phyloP scores from a whole-genome alignment of 768 basidiomycete genomes.

The Lyophyllum semitale region DNA sequence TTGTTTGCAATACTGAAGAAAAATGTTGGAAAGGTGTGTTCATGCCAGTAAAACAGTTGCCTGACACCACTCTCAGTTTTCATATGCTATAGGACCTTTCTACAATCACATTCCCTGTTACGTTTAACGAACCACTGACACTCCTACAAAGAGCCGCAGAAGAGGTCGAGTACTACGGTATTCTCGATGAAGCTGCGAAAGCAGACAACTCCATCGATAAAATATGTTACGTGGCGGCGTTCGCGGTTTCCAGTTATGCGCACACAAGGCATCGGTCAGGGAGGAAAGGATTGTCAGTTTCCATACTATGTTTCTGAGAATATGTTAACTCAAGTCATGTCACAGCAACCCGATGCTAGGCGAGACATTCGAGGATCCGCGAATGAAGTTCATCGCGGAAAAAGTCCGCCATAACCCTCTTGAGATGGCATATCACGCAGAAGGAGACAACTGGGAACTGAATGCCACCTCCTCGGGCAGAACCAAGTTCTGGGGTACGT shows the following conservation, averaged over 20 bases:
- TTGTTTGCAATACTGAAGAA: slow-evolving; percentile 83
- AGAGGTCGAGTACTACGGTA: slow-evolving; percentile 75
- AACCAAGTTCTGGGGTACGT: slow-evolving; percentile 89
- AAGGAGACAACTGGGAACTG: slow-evolving; percentile 77
- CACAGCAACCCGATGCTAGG: slow-evolving; percentile 85
- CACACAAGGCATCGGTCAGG: slow-evolving; percentile 80
- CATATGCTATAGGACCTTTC: slow-evolving; percentile 64
- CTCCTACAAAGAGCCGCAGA: slow-evolving; percentile 82
- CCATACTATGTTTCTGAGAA: not conserved
- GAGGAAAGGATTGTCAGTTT: slow-evolving; percentile 83
- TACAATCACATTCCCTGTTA: slow-evolving; percentile 82
- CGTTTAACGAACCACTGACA: slow-evolving; percentile 88
- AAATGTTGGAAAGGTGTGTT: slow-evolving; percentile 79
- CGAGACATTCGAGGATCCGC: slow-evolving; percentile 83
- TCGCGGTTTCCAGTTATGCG: slow-evolving; percentile 83
- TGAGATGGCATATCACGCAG: slow-evolving; percentile 83
- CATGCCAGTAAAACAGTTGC: not conserved
- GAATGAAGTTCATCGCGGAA: slow-evolving; percentile 83
- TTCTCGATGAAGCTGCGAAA: slow-evolving; percentile 67
- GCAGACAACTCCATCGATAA: slow-evolving; percentile 62
- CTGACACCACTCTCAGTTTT: not conserved
- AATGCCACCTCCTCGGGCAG: slow-evolving; percentile 77
- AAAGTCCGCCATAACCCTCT: slow-evolving; percentile 87
- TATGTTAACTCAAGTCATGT: slow-evolving; percentile 8
- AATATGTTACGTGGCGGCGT: slow-evolving; percentile 78